A percentile compares a stretch with the other conserved stretches of the same genome.
Evolutionary conservation across 805 yeast species (phyloP).

Genomic region (Cyberlindnera maritima): DNA sequence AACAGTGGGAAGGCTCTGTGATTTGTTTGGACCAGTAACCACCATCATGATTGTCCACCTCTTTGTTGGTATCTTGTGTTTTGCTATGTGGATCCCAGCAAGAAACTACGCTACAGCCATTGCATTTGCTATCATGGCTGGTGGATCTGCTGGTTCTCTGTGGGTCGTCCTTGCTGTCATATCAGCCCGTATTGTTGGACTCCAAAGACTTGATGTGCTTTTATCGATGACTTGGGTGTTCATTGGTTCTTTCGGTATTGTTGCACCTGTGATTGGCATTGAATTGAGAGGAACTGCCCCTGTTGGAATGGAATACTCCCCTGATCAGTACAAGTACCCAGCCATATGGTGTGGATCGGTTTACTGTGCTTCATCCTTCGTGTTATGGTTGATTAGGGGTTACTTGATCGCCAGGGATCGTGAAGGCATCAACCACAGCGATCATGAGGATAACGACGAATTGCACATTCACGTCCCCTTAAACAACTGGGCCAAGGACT

Average conservation of each 20-base stretch:
- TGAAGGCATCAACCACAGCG: slow-evolving; percentile 24
- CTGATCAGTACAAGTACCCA: slow-evolving; percentile 49
- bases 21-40: slow-evolving; percentile 51
- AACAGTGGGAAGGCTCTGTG: slow-evolving; percentile 47
- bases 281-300: slow-evolving; percentile 36
- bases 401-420: slow-evolving; percentile 52
- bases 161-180: slow-evolving; percentile 56
- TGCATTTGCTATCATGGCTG: slow-evolving; percentile 50
- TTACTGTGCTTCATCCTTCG: slow-evolving; percentile 44
- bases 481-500: not conserved
- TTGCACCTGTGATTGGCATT: slow-evolving; percentile 61
- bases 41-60: slow-evolving; percentile 37
- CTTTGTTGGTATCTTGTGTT: slow-evolving; percentile 38
- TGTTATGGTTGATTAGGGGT: slow-evolving; percentile 47
- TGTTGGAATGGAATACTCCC: slow-evolving; percentile 32
- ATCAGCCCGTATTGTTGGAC: slow-evolving; percentile 50
- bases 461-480: slow-evolving; percentile 19
- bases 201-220: slow-evolving; percentile 46
- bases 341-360: slow-evolving; percentile 57
- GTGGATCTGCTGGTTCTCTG: slow-evolving; percentile 58
- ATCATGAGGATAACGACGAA: slow-evolving; percentile 30
- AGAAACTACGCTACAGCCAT: slow-evolving; percentile 55
- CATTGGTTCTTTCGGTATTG: slow-evolving; percentile 47
- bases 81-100: slow-evolving; percentile 58
- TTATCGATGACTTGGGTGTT: slow-evolving; percentile 53